Evolutionary conservation across 257 asterid species (phyloP), one percentile per base, ranked within the genome.

Genomic region (Plantago elongata): DNA sequence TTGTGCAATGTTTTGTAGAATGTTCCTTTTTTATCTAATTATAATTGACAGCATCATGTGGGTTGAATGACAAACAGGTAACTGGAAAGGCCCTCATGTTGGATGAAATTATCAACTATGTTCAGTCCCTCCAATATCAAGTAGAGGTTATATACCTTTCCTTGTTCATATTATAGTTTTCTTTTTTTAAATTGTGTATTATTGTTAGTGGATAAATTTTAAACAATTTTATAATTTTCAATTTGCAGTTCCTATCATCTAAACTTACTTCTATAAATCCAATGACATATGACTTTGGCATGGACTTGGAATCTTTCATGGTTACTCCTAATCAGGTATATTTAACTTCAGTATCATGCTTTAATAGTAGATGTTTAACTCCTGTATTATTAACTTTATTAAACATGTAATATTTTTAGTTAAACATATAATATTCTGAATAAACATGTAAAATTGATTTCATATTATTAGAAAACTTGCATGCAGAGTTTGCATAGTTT

Each of bases 1-100:
- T 22, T 22, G 2, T 34, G 40, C 40, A 34, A 34, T 34, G 40
- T 34, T 34, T 34, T 34, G 40, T 34, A 34, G 40, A 34, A 34
- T 34, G 40, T 34, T 34, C 4, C 27, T 22, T 22, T 22, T 22
- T 22, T 22, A 22, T 22, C 27, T 22, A 4, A 34, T 15, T 7
- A 14, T 67, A 45, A 37, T 65, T 69, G 83, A 74, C 87, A 76
- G 57, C 61, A 74, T 81, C 58, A 72, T 74, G 80, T 81, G 79
- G 71, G 29, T 69, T 72, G 76, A 54, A 56, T 77, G 80, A 71
- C 51, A 67, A 51, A 77, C 81, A 89, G 97, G 94, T 82, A 57
- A 84, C 84, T 63, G 97, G 97, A n/a, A 89, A 89, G 91, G 97
- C 97, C 89, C 97, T 81, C 75, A 79, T 89, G 94, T 78, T 89